Percentiles rank a stretch among this genome's conserved stretches.
phyloP scores from a whole-genome alignment of 2,329 filamentous ascomycete genomes.

The Fusarium sp. region DNA sequence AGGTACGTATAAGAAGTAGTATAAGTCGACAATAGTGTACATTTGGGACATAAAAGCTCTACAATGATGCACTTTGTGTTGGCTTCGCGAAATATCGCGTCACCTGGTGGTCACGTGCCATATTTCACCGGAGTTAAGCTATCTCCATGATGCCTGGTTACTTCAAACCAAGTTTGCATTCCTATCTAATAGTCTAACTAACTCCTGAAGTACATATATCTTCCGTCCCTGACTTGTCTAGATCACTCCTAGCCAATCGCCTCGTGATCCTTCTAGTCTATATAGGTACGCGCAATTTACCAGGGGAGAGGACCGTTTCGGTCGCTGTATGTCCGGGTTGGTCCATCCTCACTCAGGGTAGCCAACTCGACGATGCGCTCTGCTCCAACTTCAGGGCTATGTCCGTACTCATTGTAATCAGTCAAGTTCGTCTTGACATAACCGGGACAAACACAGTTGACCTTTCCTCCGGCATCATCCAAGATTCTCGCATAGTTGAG shows the following conservation, averaged over 20 bases:
- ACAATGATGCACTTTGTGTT: too few species aligned
- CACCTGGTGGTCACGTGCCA: background rate
- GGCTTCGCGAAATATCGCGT: background rate
- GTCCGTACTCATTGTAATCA: conserved; percentile 19
- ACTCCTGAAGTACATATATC: background rate
- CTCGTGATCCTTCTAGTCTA: background rate
- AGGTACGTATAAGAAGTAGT: too few species aligned
- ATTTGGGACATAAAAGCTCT: background rate
- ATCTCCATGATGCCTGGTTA: background rate
- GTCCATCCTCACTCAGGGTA: conserved; percentile 42
- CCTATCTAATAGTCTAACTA: background rate
- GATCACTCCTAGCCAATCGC: background rate
- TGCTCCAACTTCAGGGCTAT: conserved; percentile 43
- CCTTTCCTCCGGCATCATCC: conserved; percentile 43
- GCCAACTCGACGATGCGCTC: conserved; percentile 45
- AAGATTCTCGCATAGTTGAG: conserved; percentile 47
- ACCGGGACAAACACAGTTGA: conserved; percentile 51
- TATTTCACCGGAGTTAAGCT: background rate
- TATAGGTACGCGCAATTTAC: conserved; percentile 2
- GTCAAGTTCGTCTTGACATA: conserved; percentile 46
- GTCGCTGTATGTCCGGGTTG: conserved; percentile 43
- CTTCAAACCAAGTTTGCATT: background rate
- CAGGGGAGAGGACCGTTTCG: conserved; percentile 35
- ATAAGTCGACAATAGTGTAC: accelerated
- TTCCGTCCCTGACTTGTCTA: background rate